These are phyloP conservation scores for Quercus cerris DNA, from an alignment of 306 rosid genomes.

Conservation along the genomic window DNA sequence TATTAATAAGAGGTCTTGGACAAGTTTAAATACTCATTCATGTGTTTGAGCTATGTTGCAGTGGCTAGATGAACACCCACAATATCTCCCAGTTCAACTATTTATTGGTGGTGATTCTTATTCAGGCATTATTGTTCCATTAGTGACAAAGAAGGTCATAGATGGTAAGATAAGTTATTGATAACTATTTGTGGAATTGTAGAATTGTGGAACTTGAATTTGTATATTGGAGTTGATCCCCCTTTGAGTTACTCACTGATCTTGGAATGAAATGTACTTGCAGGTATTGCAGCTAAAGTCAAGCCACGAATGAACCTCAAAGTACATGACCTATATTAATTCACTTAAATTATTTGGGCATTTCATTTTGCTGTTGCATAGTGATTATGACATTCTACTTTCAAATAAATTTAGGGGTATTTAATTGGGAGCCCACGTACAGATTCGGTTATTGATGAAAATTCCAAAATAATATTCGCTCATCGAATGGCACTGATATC, in stretches of 20 bases:
- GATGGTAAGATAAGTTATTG: constrained; percentile 5
- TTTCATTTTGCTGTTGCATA: neutral
- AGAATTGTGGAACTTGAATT: neutral
- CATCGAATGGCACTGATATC: constrained; percentile 28
- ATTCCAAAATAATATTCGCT: constrained; percentile 12
- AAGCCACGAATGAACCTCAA: constrained; percentile 16
- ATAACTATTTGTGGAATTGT: neutral
- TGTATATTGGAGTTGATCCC: neutral
- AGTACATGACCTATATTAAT: neutral
- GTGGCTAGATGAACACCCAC: constrained; percentile 19
- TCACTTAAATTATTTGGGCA: neutral
- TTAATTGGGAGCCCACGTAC: constrained; percentile 11
- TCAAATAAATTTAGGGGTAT: constrained; percentile 11
- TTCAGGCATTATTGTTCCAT: constrained; percentile 11
- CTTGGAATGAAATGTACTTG: neutral
- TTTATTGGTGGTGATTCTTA: constrained; percentile 28
- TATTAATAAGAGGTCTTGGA: neutral
- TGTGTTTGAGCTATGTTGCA: neutral
- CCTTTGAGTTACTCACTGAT: neutral
- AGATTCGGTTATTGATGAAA: neutral
- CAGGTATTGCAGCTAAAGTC: constrained; percentile 17
- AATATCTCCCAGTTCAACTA: constrained; percentile 9
- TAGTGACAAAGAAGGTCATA: constrained; percentile 3
- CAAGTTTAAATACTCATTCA: neutral
- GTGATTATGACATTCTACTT: neutral